Base-by-base conservation (phyloP, 208 protist species). In the Endotrypanum monterogeii region DNA sequence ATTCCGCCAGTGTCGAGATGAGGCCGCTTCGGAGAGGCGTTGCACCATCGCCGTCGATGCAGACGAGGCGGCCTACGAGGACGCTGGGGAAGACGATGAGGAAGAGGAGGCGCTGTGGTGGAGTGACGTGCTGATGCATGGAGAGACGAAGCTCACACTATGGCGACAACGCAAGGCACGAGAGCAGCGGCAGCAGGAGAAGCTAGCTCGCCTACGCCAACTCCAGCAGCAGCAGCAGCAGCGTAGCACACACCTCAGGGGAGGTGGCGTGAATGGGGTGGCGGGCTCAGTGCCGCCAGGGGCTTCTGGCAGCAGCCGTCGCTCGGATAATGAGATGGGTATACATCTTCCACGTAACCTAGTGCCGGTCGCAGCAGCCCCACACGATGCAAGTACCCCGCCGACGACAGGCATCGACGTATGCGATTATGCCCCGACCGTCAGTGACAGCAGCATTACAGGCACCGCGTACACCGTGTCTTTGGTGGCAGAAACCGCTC, bases 101-200 rank as follows among this genome's bases (percentile, higher is more conserved):
- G 75, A 78, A 9, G 78, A 81, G 35, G 79, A 91, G 44, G 77
- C 76, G n/a, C 81, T 91, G 28, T 88, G 83, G 83, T 91, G 86
- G 86, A 72, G 30, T n/a, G 86, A 91, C 61, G 77, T 91, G 18
- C 28, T 87, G 32, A 60, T 80, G 51, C 73, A 86, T 60, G 83
- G 83, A 39, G 70, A 84, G 60, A 39, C 67, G 30, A 69, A 74
- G 48, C 41, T 76, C n/a, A 60, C 12, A 8, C 72, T 39, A 7
- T 78, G 67, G 71, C 78, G 78, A 2, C 72, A 69, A 20, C 72
- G 66, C 32, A 50, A 76, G n/a, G 48, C 70, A 7, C 78, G 66
- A 14, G 67, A 79, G 55, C 69, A 54, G 39, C 60, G 71, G 39
- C 50, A 58, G 58, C 60, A 70, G 50, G 58, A 54, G 23, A 57